Evolutionary conservation across 768 basidiomycete species (phyloP).

Genomic region (Mycena venus): DNA sequence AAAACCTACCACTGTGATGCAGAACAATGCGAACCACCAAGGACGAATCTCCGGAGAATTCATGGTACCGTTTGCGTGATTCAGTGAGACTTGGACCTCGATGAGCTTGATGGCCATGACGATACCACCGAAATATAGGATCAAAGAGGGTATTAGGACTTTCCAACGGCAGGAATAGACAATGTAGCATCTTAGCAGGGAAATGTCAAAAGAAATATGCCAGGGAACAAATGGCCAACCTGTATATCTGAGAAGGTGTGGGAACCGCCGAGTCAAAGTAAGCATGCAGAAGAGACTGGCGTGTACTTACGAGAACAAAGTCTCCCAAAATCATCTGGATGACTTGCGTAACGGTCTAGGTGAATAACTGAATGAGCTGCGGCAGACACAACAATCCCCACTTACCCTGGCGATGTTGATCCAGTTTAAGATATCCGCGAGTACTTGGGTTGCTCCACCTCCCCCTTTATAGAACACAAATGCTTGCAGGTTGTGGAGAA

Average conservation of each 20-base stretch:
- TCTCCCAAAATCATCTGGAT: background rate
- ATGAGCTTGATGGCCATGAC: constrained; percentile 8
- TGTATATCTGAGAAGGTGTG: constrained; percentile 5
- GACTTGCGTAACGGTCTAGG: background rate
- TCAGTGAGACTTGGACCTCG: background rate
- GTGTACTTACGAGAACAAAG: constrained; percentile 6
- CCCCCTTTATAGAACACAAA: constrained; percentile 6
- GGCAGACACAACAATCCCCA: background rate
- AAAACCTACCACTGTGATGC: background rate
- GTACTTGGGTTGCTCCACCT: constrained; percentile 1
- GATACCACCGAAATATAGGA: constrained; percentile 4
- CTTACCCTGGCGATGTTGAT: constrained; percentile 11
- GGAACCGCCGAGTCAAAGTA: background rate
- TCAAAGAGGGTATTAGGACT: constrained; percentile 7
- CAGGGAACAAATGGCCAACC: constrained; percentile 1
- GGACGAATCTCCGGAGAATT: background rate
- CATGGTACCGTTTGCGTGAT: background rate
- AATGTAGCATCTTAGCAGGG: constrained; percentile 3
- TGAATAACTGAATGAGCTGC: background rate
- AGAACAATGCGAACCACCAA: constrained; percentile 1
- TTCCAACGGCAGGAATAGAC: background rate
- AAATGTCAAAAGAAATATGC: background rate
- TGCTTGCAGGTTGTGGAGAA: constrained; percentile 7
- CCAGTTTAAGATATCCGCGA: constrained; percentile 4
- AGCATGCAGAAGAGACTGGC: background rate